Evolutionary conservation across 2,329 filamentous ascomycete species (phyloP).

Genomic region (Endoconidiophora polonica): DNA sequence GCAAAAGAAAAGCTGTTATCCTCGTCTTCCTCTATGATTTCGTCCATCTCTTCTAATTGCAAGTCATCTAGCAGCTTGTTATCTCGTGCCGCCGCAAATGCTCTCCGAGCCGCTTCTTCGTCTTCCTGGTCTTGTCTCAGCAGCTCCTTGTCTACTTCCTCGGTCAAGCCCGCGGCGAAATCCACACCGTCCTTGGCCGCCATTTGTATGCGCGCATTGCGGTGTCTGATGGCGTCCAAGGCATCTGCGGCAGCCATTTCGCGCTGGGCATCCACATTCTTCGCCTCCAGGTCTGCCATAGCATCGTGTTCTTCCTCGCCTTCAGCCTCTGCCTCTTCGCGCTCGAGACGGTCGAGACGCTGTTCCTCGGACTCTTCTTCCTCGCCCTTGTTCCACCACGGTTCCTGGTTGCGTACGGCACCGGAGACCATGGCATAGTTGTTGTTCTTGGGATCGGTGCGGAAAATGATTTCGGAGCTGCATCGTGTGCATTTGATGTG

Average conservation of each 20-base stretch:
- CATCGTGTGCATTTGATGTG: conserved; percentile 71
- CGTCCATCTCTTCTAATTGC: conserved; percentile 21
- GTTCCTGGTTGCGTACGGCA: conserved; percentile 84
- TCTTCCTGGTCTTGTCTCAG: conserved; percentile 62
- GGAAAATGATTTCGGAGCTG: conserved; percentile 74
- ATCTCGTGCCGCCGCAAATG: conserved; percentile 51
- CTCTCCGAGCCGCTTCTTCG: conserved; percentile 60
- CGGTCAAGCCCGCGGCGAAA: conserved; percentile 33
- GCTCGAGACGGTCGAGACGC: conserved; percentile 66
- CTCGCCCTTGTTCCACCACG: conserved; percentile 52
- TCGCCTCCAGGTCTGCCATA: conserved; percentile 89
- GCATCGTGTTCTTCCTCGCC: conserved; percentile 63
- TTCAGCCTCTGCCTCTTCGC: conserved; percentile 48
- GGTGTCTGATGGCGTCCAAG: conserved; percentile 78
- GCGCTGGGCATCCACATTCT: conserved; percentile 78
- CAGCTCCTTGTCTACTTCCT: conserved; percentile 40
- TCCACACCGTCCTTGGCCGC: conserved; percentile 52
- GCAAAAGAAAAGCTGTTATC: not conserved
- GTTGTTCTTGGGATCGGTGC: conserved; percentile 87
- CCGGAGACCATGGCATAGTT: conserved; percentile 71
- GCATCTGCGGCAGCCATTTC: conserved; percentile 97
- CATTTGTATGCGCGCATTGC: conserved; percentile 76
- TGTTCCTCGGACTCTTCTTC: conserved; percentile 74
- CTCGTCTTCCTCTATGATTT: conserved; percentile 9
- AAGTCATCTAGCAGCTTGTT: conserved; percentile 37